Base-by-base conservation (phyloP, 73 alveolate species). In the Paramecium biaurelia region DNA sequence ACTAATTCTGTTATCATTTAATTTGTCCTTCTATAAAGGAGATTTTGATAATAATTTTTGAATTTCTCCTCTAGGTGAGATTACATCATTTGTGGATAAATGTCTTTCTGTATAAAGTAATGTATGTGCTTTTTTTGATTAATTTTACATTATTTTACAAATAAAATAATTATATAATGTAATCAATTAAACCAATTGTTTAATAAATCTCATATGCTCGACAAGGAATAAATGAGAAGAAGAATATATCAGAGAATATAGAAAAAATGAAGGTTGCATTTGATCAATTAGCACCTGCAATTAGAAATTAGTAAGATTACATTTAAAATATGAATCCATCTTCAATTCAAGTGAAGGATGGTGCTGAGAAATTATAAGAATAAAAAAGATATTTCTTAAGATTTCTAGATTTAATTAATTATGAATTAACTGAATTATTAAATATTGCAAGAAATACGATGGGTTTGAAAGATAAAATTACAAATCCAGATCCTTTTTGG, bases 251-350 rank as follows among this genome's bases (percentile, higher is more conserved):
- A 38, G 58, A 72, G 58, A 72, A 72, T 72, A 38, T 72, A n/a
- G 86, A 72, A 72, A 72, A 67, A 72, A 72, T 72, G 86, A 79
- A 79, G 34, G 45, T 4, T 14, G 70, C 90, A 21, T 79, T 79
- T 79, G 90, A 79, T 45, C 18, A 79, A 47, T 79, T 79, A 43
- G 90, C 63, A 42, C 90, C 90, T 20, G 90, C 76, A 24, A 79
- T 79, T 21, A 79, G 72, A 79, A 30, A 79, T 15, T 79, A 79
- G 14, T 43, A 30, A 41, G 90, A 79, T 12, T 79, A 79, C 14
- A 79, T 79, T 11, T 47, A 79, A 45, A 41, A 79, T 12, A 79
- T 79, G 90, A 79, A 79, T 79, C 90, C 90, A 26, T 43, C 90
- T 0, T 30, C 70, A 8, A 26, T 42, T 41, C 49, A 79, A 30